Conservation (phyloP, 495 filamentous ascomycete genomes). For the Neurospora discreta region DNA sequence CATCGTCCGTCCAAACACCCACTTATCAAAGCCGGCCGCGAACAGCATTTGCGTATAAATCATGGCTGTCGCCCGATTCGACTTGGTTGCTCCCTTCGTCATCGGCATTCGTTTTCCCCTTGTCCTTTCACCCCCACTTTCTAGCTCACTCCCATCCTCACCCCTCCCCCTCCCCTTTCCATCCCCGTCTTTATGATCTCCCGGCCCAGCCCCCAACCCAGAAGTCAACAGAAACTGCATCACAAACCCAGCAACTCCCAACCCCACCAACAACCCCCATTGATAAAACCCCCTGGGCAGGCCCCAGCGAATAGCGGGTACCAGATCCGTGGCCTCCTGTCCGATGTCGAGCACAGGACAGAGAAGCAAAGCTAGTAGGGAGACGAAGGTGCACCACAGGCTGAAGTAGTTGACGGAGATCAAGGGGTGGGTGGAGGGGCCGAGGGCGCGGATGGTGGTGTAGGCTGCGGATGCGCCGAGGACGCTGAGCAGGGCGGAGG, state of each 20-base stretch:
- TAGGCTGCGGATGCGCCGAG: constrained; percentile 67
- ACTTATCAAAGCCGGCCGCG: constrained; percentile 69
- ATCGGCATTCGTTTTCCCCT: background rate
- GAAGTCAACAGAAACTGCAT: constrained; percentile 84
- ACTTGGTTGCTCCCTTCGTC: constrained; percentile 35
- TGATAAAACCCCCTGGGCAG: constrained; percentile 51
- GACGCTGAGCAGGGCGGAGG: constrained; percentile 65
- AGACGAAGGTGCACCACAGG: constrained; percentile 55
- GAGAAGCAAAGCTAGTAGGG: constrained; percentile 42
- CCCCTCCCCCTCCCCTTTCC: background rate
- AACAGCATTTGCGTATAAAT: constrained; percentile 89
- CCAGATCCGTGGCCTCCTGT: constrained; percentile 11
- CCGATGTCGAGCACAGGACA: constrained; percentile 32
- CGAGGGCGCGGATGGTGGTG: constrained; percentile 76
- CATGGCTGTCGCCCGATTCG: constrained; percentile 75
- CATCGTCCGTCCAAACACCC: constrained; percentile 64
- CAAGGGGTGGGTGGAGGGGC: constrained; percentile 70
- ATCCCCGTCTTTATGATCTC: background rate
- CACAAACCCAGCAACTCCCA: constrained; percentile 68
- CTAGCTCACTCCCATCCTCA: background rate
- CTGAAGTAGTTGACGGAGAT: constrained; percentile 84
- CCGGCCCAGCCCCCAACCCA: constrained; percentile 42
- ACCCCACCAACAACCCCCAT: constrained; percentile 57
- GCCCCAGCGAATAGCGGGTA: constrained; percentile 44
- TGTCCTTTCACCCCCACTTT: background rate